These are phyloP conservation scores for Coemansia sp. DNA, from an alignment of 192 early-diverging fungal genomes.

Conservation along the genomic window DNA sequence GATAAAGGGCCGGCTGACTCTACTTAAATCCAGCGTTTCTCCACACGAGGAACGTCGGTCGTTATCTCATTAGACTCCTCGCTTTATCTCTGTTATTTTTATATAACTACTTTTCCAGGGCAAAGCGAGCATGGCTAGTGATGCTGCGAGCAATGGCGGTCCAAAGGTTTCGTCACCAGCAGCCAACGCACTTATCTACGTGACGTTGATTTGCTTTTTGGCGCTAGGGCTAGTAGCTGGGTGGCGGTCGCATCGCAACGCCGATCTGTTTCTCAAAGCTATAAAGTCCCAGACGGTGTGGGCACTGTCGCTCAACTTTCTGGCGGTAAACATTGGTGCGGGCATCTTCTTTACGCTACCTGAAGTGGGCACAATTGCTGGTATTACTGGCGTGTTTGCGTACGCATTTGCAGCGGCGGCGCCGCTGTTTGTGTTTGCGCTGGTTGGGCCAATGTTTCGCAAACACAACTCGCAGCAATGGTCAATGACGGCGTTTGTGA, in stretches of 20 bases:
- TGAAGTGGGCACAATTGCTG: conserved; percentile 63
- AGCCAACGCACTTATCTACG: conserved; percentile 58
- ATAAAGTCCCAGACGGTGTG: conserved; percentile 54
- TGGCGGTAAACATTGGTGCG: conserved; percentile 58
- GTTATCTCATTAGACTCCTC: too few relatives aligned
- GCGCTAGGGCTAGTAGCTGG: conserved; percentile 57
- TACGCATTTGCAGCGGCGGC: conserved; percentile 64
- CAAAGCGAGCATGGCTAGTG: conserved; percentile 17
- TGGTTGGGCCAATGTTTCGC: conserved; percentile 61
- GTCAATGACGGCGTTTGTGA: conserved; percentile 66
- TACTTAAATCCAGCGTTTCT: neutral
- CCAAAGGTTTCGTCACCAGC: conserved; percentile 48
- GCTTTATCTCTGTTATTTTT: too few relatives aligned
- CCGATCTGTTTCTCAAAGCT: conserved; percentile 58
- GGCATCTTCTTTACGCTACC: conserved; percentile 68
- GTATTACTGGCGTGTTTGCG: conserved; percentile 65
- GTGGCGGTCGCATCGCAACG: conserved; percentile 48
- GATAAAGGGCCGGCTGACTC: neutral
- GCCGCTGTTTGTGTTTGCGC: conserved; percentile 61
- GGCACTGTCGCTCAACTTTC: conserved; percentile 55
- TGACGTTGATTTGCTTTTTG: conserved; percentile 56
- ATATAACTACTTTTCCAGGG: neutral
- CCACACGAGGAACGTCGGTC: too few relatives aligned
- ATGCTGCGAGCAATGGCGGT: neutral
- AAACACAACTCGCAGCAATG: conserved; percentile 61